Evolutionary conservation across 2,329 filamentous ascomycete genomes (phyloP).

Genomic region (Aspergillus sp.): DNA sequence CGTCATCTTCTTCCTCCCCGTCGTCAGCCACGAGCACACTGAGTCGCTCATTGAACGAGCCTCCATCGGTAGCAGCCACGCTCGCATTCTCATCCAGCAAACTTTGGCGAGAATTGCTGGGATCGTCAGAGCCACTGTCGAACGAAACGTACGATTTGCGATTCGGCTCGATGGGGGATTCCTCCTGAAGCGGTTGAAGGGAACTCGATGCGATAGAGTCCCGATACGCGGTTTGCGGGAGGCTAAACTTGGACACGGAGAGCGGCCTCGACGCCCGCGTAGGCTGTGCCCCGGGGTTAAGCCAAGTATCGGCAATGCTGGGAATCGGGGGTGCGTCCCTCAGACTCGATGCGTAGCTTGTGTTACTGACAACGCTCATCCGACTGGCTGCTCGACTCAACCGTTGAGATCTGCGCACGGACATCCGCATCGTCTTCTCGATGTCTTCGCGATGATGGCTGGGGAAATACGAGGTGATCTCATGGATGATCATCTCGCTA

Average conservation of each 20-base stretch:
- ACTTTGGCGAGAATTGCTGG: constrained; percentile 72
- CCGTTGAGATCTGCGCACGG: constrained; percentile 83
- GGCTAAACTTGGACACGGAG: constrained; percentile 59
- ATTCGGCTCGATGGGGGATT: constrained; percentile 81
- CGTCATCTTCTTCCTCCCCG: constrained; percentile 87
- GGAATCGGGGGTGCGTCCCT: constrained; percentile 93
- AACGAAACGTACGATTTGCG: constrained; percentile 92
- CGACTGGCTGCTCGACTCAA: constrained; percentile 91
- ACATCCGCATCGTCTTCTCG: constrained; percentile 90
- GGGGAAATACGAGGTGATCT: constrained; percentile 95
- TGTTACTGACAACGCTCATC: constrained; percentile 87
- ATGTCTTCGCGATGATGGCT: constrained; percentile 93
- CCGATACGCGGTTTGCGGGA: constrained; percentile 66
- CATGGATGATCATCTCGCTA: constrained; percentile 95
- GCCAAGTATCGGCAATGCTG: constrained; percentile 91
- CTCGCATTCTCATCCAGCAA: constrained; percentile 84
- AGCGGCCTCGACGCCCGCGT: constrained; percentile 55
- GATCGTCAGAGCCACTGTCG: constrained; percentile 65
- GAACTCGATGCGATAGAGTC: constrained; percentile 88
- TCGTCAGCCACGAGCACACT: constrained; percentile 84
- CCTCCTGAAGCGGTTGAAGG: constrained; percentile 86
- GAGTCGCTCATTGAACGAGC: constrained; percentile 78
- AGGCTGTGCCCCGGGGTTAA: constrained; percentile 59
- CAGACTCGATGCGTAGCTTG: constrained; percentile 88
- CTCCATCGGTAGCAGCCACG: constrained; percentile 60